Base-by-base conservation (phyloP, 2,329 filamentous ascomycete genomes). In the Didymella arachidicola region DNA sequence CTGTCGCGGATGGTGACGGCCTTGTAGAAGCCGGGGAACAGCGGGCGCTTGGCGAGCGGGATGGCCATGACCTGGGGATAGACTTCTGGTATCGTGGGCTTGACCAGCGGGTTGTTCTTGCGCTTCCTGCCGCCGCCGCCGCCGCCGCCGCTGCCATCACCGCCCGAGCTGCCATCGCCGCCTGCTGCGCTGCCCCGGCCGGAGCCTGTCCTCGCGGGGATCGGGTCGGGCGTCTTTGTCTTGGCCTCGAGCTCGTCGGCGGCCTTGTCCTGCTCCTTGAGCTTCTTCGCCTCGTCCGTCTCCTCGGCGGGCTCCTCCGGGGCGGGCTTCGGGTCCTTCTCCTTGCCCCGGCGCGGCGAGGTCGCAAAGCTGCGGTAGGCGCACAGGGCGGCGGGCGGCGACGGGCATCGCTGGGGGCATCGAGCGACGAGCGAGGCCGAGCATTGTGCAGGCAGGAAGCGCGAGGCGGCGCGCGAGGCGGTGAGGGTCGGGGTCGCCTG, bases 11-110 rank as follows among this genome's bases (percentile, higher is more conserved):
- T 96, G 3, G 94, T 99, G 67, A 99, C 95, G 10, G 95, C 94
- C 79, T 99, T 99, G 82, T 99, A 99, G 79, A 98, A 99, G 1
- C 95, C 95, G 1, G 95, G 95, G 79, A 98, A 99, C 12, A 99
- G 82, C 11, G 95, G 95, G 52, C 95, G 86, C 77, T 96, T 93
- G 27, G 92, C 91, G 70, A 99, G 97, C 7, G 95, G 95, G 55
- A 99, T 96, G 2, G 94, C 94, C 85, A 99, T 92, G 54, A 99
- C 93, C 76, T 98, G 95, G 3, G 95, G 95, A 76, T 99, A 99
- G 42, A 97, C 89, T 61, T 99, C 95, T 14, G 95, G 95, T 14
- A 98, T 90, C 2, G 89, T 87, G 1, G 93, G 91, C 79, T 98
- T 98, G 69, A 92, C 87, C 38, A 98, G 83, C 25, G 90, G 88